Evolutionary conservation across 1,139 yeast genomes (phyloP), one percentile per base, ranked within the genome.

Genomic region (Yamadazyma spencermartinsiae): DNA sequence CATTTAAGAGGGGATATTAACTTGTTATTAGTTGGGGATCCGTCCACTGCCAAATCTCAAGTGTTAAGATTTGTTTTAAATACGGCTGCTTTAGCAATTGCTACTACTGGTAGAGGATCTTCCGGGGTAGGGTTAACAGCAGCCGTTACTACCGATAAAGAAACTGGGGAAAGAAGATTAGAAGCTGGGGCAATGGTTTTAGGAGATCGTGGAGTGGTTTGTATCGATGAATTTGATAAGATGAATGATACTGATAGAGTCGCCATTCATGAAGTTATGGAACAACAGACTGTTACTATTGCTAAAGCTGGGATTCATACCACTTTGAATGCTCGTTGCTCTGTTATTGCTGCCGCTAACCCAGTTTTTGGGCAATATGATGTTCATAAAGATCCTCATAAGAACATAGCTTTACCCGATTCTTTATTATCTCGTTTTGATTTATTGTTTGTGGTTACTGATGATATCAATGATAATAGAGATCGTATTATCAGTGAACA

Each of bases 111-210:
- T 70, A 81, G 96, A 62, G 99, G 98, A 44, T 90, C 98, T 12
- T 90, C 98, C 0, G 99, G 98, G 63, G 99, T 94, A 35, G 99
- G 98, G 86, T 78, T 92, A 56, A 92, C 99, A 0, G 99, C 99
- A 11, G 98, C 99, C 0, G 99, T 92, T 4, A 90, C 98, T 3
- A 80, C 92, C 2, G 99, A 92, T 62, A 84, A 84, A 55, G 98
- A 92, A 62, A 92, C 98, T 1, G 98, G 98, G 38, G 99, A 92
- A 67, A 76, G 98, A 57, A 77, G 96, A 52, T 71, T 92, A 48
- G 98, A 94, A 64, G 99, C 98, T 0, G 99, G 99, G 73, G 99
- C 99, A 3, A 92, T 92, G 98, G 98, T 92, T 33, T 71, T 94
- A 47, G 99, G 98, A 9, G 98, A 92, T 63, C 74, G 98, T 51